A percentile compares a stretch with the other conserved stretches of the same genome.
These are phyloP conservation scores for Tolypocladium ophioglossoides DNA, from an alignment of 2,329 filamentous ascomycete species.

Conservation along the genomic window DNA sequence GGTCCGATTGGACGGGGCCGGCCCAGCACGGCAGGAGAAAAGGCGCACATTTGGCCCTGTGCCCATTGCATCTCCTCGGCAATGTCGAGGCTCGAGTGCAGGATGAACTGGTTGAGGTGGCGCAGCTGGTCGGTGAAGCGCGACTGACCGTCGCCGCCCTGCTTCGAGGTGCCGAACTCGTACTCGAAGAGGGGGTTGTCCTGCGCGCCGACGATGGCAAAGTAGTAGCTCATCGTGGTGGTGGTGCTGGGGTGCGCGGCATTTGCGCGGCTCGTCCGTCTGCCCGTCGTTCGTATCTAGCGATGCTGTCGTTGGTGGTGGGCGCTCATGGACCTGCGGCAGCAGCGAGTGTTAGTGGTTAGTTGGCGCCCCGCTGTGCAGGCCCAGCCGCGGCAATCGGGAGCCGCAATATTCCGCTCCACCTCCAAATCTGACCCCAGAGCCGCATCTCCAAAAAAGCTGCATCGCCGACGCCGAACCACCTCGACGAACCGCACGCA, in stretches of 20 bases:
- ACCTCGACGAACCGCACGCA: not conserved
- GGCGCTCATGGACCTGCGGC: not conserved
- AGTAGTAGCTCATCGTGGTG: conserved; percentile 87
- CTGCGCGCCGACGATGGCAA: conserved; percentile 88
- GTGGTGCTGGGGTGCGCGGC: not conserved
- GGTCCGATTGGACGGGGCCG: not conserved
- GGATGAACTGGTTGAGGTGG: conserved; percentile 95
- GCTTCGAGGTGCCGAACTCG: conserved; percentile 94
- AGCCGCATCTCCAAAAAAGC: not conserved
- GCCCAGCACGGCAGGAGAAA: not conserved
- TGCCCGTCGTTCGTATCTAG: not conserved
- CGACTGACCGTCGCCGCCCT: conserved; percentile 84
- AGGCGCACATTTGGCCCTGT: conserved; percentile 63
- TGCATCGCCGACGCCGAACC: not conserved
- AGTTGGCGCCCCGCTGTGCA: not conserved
- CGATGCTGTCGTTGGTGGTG: not conserved
- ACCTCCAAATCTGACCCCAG: conserved; percentile 3
- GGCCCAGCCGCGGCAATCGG: conserved; percentile 5
- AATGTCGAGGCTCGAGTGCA: conserved; percentile 87
- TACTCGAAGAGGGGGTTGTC: conserved; percentile 96
- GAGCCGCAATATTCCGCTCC: conserved; percentile 17
- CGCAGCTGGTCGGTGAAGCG: conserved; percentile 82
- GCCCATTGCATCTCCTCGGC: conserved; percentile 96
- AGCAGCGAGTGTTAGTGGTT: not conserved
- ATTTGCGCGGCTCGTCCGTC: not conserved